Evolutionary conservation across 2,329 filamentous ascomycete species (phyloP).

Genomic region (Sporothrix dimorphospora): DNA sequence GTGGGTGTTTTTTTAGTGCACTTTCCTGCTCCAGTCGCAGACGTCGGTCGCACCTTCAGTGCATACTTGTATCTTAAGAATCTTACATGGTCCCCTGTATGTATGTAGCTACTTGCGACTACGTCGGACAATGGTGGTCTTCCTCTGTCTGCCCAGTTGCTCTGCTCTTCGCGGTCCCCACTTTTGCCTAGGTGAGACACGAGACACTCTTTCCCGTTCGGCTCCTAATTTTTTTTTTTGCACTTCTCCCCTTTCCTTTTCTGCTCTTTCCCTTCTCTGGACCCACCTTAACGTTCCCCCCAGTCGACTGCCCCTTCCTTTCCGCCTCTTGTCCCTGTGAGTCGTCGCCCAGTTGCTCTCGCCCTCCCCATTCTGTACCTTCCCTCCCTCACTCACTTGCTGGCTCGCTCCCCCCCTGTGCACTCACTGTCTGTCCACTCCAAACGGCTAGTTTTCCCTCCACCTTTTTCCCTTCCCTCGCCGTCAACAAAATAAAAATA

Average conservation of each 20-base stretch:
- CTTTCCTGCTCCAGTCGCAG: background rate
- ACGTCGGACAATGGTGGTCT: background rate
- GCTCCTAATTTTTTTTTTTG: slow-evolving; percentile 14
- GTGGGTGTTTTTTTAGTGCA: background rate
- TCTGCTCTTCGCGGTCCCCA: slow-evolving; percentile 12
- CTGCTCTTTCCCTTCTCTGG: slow-evolving; percentile 19
- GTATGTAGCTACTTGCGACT: background rate
- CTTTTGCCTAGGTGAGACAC: slow-evolving; percentile 27
- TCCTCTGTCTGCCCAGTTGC: background rate
- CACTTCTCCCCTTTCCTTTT: slow-evolving; percentile 10
- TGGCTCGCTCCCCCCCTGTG: background rate
- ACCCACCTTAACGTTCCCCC: background rate
- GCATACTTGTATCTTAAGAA: no score
- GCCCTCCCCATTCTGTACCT: background rate
- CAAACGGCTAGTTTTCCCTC: slow-evolving; percentile 24
- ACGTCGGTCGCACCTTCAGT: background rate
- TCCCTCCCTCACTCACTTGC: background rate
- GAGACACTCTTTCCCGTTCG: slow-evolving; percentile 29
- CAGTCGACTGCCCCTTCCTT: background rate
- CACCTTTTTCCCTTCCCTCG: slow-evolving; percentile 25
- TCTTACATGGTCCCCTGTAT: background rate
- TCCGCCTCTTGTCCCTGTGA: background rate
- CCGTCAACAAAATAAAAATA: slow-evolving; percentile 23
- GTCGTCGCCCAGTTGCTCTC: slow-evolving; percentile 5
- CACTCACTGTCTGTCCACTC: background rate